A percentile compares a stretch with the other conserved stretches of the same genome.
These are phyloP conservation scores for Gelatoporia subvermispora DNA, from an alignment of 768 basidiomycete species.

Conservation along the genomic window DNA sequence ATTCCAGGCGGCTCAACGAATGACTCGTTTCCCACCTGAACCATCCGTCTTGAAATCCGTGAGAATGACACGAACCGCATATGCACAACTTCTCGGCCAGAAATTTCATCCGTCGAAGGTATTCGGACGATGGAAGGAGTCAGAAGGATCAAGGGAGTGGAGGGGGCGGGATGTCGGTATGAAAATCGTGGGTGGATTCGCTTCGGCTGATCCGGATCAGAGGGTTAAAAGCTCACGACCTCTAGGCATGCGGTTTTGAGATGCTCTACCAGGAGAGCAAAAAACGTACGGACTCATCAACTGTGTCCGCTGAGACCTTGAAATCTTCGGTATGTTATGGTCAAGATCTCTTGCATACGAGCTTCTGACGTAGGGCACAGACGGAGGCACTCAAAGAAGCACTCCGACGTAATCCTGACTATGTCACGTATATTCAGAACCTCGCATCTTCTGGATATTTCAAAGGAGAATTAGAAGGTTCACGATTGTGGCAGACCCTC, in stretches of 20 bases:
- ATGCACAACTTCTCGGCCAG: slow-evolving; percentile 90
- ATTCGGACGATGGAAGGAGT: slow-evolving; percentile 71
- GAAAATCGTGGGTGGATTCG: slow-evolving; percentile 68
- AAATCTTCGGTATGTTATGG: slow-evolving; percentile 36
- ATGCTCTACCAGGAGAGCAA: slow-evolving; percentile 90
- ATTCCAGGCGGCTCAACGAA: slow-evolving; percentile 78
- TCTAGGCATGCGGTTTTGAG: slow-evolving; percentile 90
- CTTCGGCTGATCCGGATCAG: not conserved
- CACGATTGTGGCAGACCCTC: slow-evolving; percentile 64
- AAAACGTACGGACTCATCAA: slow-evolving; percentile 39
- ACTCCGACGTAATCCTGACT: slow-evolving; percentile 62
- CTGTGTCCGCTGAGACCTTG: slow-evolving; percentile 30
- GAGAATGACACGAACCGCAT: slow-evolving; percentile 83
- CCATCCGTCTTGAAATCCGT: slow-evolving; percentile 58
- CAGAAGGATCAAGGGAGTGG: slow-evolving; percentile 62
- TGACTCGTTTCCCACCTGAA: slow-evolving; percentile 84
- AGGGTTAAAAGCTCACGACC: not conserved
- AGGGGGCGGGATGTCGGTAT: slow-evolving; percentile 84
- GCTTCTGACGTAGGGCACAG: slow-evolving; percentile 29
- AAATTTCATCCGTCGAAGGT: slow-evolving; percentile 88
- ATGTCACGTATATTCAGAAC: slow-evolving; percentile 63
- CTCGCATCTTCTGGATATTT: slow-evolving; percentile 72
- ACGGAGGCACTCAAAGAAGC: slow-evolving; percentile 62
- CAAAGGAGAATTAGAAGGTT: slow-evolving; percentile 70
- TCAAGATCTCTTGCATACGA: slow-evolving; percentile 19